A percentile compares a stretch with the other conserved stretches of the same genome.
phyloP scores from a whole-genome alignment of 2,329 filamentous ascomycete genomes.

The Talaromyces amestolkiae region DNA sequence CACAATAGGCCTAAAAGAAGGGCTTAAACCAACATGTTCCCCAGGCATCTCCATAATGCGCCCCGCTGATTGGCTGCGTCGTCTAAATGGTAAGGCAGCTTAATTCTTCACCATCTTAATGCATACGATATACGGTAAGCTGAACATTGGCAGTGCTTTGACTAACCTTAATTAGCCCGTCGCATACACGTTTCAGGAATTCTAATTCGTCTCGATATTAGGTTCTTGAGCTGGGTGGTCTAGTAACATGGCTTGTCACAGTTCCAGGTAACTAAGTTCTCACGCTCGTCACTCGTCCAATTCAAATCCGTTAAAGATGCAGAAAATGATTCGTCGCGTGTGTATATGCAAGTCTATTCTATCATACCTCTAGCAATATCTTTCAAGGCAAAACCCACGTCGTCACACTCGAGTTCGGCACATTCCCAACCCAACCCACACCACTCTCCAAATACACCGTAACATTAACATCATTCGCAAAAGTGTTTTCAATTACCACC shows the following conservation, averaged over 20 bases:
- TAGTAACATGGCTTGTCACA: too few relatives aligned
- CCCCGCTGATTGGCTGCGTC: conserved; percentile 6
- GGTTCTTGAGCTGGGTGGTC: neutral
- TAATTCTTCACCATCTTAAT: neutral
- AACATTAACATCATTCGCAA: conserved; percentile 11
- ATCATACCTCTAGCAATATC: neutral
- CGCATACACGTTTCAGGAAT: neutral
- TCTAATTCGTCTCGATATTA: neutral
- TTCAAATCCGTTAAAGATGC: neutral
- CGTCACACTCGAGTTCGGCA: conserved; percentile 17
- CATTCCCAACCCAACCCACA: conserved; percentile 12
- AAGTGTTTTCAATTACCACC: conserved; percentile 17
- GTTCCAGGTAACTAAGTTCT: neutral
- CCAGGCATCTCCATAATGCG: conserved; percentile 1
- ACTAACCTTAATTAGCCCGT: neutral
- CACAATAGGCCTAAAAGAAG: neutral
- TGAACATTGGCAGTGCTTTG: neutral
- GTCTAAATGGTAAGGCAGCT: conserved; percentile 1
- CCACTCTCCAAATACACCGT: conserved; percentile 14
- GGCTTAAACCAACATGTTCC: conserved; percentile 1
- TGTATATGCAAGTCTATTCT: neutral
- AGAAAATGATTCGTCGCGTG: neutral
- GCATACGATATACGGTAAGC: neutral
- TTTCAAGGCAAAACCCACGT: conserved; percentile 18
- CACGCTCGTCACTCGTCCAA: too few relatives aligned